phyloP scores from a whole-genome alignment of 73 alveolate species.

The Paramecium primaurelia region DNA sequence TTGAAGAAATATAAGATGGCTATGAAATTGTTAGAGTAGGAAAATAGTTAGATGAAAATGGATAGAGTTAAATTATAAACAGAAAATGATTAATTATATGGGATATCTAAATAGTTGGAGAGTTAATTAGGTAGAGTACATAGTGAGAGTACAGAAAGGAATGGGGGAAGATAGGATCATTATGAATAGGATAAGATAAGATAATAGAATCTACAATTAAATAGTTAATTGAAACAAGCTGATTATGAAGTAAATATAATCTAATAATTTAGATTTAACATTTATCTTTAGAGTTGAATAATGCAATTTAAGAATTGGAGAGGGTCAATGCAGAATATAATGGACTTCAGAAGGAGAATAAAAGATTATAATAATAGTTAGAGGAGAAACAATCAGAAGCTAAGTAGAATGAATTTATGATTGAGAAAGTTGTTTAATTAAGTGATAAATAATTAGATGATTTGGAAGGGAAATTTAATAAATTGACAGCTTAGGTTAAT shows the following conservation, averaged over 20 bases:
- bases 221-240: neutral
- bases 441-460: slow-evolving; percentile 31
- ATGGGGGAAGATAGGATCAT: neutral
- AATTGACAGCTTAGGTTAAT: neutral
- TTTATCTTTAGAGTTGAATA: neutral
- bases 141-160: slow-evolving; percentile 3
- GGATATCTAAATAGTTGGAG: slow-evolving; percentile 15
- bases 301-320: neutral
- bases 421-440: neutral
- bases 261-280: neutral
- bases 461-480: slow-evolving; percentile 23
- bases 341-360: neutral
- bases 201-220: neutral
- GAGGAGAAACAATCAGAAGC: neutral
- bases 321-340: neutral
- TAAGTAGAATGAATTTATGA: slow-evolving; percentile 9
- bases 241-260: slow-evolving; percentile 3
- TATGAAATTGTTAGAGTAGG: neutral
- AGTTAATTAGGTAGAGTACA: neutral
- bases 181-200: neutral
- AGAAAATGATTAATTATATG: slow-evolving; percentile 30
- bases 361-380: neutral
- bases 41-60: neutral
- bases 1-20: neutral
- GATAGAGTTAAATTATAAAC: neutral